A percentile compares a stretch with the other conserved stretches of the same genome.
phyloP scores from a whole-genome alignment of 1,284 basidiomycete genomes.

The Sporisorium exsertum region DNA sequence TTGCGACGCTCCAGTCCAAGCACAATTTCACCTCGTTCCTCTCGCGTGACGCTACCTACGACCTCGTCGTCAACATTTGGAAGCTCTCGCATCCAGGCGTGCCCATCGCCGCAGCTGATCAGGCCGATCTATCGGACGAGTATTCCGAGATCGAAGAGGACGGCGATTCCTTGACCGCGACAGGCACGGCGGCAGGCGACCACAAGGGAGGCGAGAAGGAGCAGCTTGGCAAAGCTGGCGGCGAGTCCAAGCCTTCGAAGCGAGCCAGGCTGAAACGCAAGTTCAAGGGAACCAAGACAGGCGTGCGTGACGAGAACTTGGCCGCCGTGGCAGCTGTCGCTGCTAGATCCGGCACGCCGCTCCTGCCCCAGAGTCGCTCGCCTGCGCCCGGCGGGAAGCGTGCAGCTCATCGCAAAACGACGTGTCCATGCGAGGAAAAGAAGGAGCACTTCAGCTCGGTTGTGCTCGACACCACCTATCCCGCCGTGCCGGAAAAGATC shows the following conservation, averaged over 20 bases:
- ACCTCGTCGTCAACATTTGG: conserved; percentile 97
- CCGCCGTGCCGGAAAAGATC: conserved; percentile 91
- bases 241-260: conserved; percentile 52
- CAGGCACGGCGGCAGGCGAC: conserved; percentile 28
- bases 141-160: conserved; percentile 55
- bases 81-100: conserved; percentile 85
- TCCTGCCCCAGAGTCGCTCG: conserved; percentile 39
- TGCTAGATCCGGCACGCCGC: conserved; percentile 40
- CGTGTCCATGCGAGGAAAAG: conserved; percentile 80
- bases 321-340: conserved; percentile 47
- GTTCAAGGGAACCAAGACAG: conserved; percentile 53
- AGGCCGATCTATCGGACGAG: conserved; percentile 57
- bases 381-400: conserved; percentile 45
- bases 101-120: conserved; percentile 70
- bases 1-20: conserved; percentile 80
- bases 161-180: conserved; percentile 12
- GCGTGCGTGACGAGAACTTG: conserved; percentile 44
- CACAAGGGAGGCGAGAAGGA: conserved; percentile 26
- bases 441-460: conserved; percentile 80
- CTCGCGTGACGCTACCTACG: conserved; percentile 92
- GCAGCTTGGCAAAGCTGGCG: conserved; percentile 15
- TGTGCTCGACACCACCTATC: conserved; percentile 82
- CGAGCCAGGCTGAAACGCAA: conserved; percentile 57
- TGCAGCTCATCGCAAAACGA: conserved; percentile 73
- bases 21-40: conserved; percentile 97